Evolutionary conservation across 495 filamentous ascomycete genomes (phyloP), one percentile per base, ranked within the genome.

Genomic region (Penicillium maclennaniae): DNA sequence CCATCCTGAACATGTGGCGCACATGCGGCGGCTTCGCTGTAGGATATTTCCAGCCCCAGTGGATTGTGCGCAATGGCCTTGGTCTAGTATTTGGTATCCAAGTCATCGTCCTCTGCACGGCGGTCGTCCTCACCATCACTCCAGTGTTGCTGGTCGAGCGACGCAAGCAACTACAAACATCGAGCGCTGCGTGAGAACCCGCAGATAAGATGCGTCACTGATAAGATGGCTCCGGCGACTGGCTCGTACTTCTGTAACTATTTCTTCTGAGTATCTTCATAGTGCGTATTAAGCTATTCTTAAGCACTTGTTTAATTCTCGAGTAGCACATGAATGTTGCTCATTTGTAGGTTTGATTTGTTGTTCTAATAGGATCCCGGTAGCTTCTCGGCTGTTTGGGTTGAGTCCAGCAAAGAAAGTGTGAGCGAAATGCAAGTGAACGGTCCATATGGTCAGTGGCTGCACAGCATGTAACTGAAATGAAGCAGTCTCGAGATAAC

Each of bases 1-100:
- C 70, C 8, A 78, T 75, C 36, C 54, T 78, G 26, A 76, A 73
- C 37, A 66, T 69, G 49, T 74, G 70, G 69, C 69, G 74, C 8
- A 76, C 71, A 8, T 67, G 68, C 21, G 70, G 72, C 47, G 76
- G 76, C 2, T 79, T 79, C 43, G 64, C 65, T 0, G 72, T 79
- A 16, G 69, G 65, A 14, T 79, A 79, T 45, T 77, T 79, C 63
- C 73, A 79, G 56, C 56, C 69, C 15, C 49, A 63, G 1, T 79
- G 76, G 76, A 74, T 75, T 16, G 51, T 48, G 10, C 55, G 52
- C 1, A 70, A 71, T 50, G 75, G 75, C 4, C 39, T 69, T 1
- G 75, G 69, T 0, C 59, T 75, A 1, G 67, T 76, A 0, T 78
- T 79, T 59, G 75, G 75, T 0, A 61, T 66, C 2, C 76, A 79